Evolutionary conservation across 306 rosid species (phyloP).

Genomic region (Cotoneaster glaucophyllus): DNA sequence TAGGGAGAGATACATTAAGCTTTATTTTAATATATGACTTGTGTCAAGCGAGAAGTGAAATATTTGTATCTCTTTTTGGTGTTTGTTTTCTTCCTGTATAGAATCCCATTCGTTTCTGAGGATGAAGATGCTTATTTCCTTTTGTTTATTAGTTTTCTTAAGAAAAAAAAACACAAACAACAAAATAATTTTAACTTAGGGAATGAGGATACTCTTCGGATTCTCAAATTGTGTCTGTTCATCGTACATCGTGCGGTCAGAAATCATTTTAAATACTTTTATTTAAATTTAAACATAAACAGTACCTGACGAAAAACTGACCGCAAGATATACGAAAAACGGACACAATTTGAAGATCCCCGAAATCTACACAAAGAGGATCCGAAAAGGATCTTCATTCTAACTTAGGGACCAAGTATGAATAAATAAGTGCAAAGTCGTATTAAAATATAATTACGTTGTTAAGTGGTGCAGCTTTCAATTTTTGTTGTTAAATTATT

Average conservation of each 20-base stretch:
- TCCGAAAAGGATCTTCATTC: too few species aligned
- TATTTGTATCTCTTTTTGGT: too few species aligned
- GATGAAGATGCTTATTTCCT: neutral
- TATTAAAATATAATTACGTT: too few species aligned
- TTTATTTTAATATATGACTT: neutral
- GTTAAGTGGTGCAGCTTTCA: neutral
- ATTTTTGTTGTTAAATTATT: neutral
- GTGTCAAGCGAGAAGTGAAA: neutral
- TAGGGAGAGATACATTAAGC: neutral
- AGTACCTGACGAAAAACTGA: too few species aligned
- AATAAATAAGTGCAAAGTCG: neutral
- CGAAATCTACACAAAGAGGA: fast-evolving
- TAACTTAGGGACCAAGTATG: neutral
- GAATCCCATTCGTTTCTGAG: neutral
- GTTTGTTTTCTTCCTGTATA: neutral
- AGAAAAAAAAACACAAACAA: neutral
- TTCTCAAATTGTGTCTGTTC: too few species aligned
- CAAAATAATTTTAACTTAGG: neutral
- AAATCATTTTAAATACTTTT: too few species aligned
- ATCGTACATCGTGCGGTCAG: too few species aligned
- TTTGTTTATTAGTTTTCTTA: neutral
- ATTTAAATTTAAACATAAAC: too few species aligned
- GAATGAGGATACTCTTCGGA: too few species aligned
- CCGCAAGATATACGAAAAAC: too few species aligned
- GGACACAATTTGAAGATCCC: fast-evolving